Base-by-base conservation (phyloP, 2,329 filamentous ascomycete genomes). In the Trichoderma cornu-damae region DNA sequence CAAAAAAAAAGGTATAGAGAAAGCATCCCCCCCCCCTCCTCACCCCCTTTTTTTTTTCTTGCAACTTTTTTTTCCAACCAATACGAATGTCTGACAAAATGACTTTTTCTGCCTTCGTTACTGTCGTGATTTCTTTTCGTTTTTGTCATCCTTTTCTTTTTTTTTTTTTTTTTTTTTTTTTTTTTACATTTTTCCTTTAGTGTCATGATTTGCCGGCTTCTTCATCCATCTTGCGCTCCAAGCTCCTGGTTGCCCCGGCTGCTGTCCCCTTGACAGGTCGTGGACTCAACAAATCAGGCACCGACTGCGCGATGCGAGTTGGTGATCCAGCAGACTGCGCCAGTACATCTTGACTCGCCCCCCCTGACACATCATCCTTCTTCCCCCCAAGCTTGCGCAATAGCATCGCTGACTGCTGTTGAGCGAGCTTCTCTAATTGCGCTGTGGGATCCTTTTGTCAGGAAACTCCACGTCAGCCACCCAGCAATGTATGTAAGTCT, bases 381-480 rank as follows among this genome's bases (percentile, higher is more conserved):
- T 68, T 68, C 30, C 67, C 70, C 43, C 75, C 75, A 24, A 86
- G 73, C 67, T 74, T 81, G 66, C 77, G 73, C 57, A 83, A 73
- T 64, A 89, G 72, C 56, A 81, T 76, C 64, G 85, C 81, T 55
- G 81, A 83, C 72, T 90, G 86, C 66, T 84, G 79, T 67, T 79
- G 77, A 59, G 82, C 85, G 62, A 91, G 78, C 71, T 87, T 84
- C 69, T 88, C 84, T 65, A 92, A 81, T 72, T 86, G 85, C 61
- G 75, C 80, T 65, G 79, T 73, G 60, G 88, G 88, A 73, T 92
- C 86, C 87, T 90, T n/a, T 30, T 79, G 63, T 75, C 65, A 65
- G 68, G 64, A 61, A 68, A 70, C 61, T 77, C 69, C 66, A 76
- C 64, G 77, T 83, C 81, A 83, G 79, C 73, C 67, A 81, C 34